phyloP scores from a whole-genome alignment of 2,329 filamentous ascomycete genomes.

The Trichoderma simmonsii region DNA sequence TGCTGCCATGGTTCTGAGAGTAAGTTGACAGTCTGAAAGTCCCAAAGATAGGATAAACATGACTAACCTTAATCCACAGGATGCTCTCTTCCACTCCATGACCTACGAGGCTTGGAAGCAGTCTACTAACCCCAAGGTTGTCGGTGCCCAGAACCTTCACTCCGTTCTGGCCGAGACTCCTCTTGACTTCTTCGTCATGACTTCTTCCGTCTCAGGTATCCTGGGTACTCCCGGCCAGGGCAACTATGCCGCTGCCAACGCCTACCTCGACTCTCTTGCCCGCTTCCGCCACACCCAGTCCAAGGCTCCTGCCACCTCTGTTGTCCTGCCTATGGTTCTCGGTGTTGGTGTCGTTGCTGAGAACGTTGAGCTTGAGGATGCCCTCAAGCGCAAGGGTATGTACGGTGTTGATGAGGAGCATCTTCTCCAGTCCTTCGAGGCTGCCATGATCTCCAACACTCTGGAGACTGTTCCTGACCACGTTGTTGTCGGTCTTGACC shows the following conservation, averaged over 20 bases:
- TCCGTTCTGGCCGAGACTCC: slow-evolving; percentile 24
- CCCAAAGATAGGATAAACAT: neutral
- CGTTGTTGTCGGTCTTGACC: slow-evolving; percentile 29
- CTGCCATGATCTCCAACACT: neutral
- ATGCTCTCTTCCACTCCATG: slow-evolving; percentile 29
- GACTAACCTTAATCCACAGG: slow-evolving; percentile 14
- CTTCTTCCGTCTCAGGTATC: slow-evolving; percentile 28
- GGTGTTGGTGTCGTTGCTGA: slow-evolving; percentile 37
- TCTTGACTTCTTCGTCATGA: slow-evolving; percentile 33
- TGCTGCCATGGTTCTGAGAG: slow-evolving; percentile 31
- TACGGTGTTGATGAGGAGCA: slow-evolving; percentile 33
- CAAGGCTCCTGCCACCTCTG: slow-evolving; percentile 24
- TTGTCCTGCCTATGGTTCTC: slow-evolving; percentile 34
- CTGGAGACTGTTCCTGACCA: slow-evolving; percentile 19
- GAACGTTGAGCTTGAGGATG: slow-evolving; percentile 33
- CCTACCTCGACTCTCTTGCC: slow-evolving; percentile 35
- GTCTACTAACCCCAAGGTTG: slow-evolving; percentile 26
- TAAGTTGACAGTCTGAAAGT: neutral
- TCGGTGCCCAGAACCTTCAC: slow-evolving; percentile 27
- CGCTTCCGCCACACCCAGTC: slow-evolving; percentile 27
- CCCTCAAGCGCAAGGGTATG: slow-evolving; percentile 35
- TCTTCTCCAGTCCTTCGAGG: slow-evolving; percentile 29
- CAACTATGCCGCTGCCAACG: slow-evolving; percentile 33
- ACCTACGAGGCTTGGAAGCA: slow-evolving; percentile 24
- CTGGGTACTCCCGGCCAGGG: slow-evolving; percentile 31